Evolutionary conservation across 495 filamentous ascomycete genomes (phyloP), one percentile per base, ranked within the genome.

Genomic region (Corynascus novoguineensis): DNA sequence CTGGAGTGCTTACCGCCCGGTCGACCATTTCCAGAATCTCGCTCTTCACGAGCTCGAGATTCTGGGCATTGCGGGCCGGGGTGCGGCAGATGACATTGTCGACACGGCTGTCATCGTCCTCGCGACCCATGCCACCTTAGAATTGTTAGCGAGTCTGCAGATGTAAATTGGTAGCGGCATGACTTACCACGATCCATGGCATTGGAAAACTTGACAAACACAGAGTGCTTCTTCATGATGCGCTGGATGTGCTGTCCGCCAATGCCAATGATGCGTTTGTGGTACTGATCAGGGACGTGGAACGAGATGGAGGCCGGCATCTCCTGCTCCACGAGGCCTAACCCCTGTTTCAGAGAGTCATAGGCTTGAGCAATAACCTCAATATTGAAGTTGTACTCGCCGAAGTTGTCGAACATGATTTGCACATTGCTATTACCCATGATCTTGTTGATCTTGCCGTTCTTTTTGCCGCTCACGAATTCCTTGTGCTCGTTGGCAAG

Each of bases 381-480:
- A 51, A 99, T 97, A 68, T 96, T 95, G 78, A 99, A 97, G 73
- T 97, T 97, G 77, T 97, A 99, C 75, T 97, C 95, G 73, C 95
- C 95, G 75, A 97, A 97, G 53, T 88, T 89, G 66, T 99, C 95
- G 62, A 99, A 99, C 60, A 97, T 91, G 61, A 99, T 97, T 73
- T 99, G 93, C 5, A 99, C 93, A 62, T 92, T 95, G 75, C 89
- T 93, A 70, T 96, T 91, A 14, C 91, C 91, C 95, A 99, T 97
- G 68, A 99, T 99, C 81, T 99, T 99, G 80, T 99, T 99, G 71
- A 99, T 97, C 78, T 99, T 99, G 74, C 93, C 93, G 64, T 97
- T 97, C 79, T 97, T 99, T 76, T 99, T 99, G 45, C 93, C 93
- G 59, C 90, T 95, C 42, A 98, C 93, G 67, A 98, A 98, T 68